Conservation (phyloP, 2,329 filamentous ascomycete genomes). For the Ceratocystis lukuohia region DNA sequence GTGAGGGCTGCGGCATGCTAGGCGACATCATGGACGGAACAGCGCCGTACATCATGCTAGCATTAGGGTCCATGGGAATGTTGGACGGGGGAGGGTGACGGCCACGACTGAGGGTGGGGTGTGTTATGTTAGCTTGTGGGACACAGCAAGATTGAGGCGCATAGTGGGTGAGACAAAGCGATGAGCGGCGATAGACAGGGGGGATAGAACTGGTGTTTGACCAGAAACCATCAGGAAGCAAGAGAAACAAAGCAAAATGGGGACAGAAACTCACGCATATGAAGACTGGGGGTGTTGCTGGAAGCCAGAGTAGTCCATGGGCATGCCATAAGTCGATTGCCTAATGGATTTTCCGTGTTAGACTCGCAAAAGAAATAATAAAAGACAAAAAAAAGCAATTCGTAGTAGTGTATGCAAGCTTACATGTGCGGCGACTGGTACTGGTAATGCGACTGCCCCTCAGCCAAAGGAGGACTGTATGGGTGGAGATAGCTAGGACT, state of each 20-base stretch:
- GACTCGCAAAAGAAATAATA: neutral
- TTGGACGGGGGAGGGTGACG: slow-evolving; percentile 14
- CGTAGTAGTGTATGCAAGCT: neutral
- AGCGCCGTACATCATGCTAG: slow-evolving; percentile 17
- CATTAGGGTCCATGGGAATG: slow-evolving; percentile 13
- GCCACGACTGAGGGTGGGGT: slow-evolving; percentile 20
- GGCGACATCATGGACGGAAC: slow-evolving; percentile 19
- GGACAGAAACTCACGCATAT: slow-evolving; percentile 32
- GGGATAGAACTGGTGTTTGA: neutral
- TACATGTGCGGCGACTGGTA: slow-evolving; percentile 19
- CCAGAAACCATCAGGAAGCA: neutral
- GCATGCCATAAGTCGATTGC: slow-evolving; percentile 14
- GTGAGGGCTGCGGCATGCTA: slow-evolving; percentile 15
- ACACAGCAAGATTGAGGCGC: slow-evolving; percentile 31
- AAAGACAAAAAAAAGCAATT: slow-evolving; percentile 16
- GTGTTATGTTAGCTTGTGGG: slow-evolving; percentile 15
- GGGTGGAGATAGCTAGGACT: slow-evolving; percentile 35
- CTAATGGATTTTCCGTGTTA: neutral
- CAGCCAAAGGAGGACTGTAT: slow-evolving; percentile 37
- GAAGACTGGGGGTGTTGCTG: slow-evolving; percentile 30
- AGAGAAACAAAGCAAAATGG: neutral
- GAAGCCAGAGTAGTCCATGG: slow-evolving; percentile 21
- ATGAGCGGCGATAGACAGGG: neutral
- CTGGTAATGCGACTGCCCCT: slow-evolving; percentile 26
- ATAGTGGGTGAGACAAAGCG: slow-evolving; percentile 14